Percentiles rank a stretch among this genome's conserved stretches.
Evolutionary conservation across 2,329 filamentous ascomycete genomes (phyloP).

Genomic region (Emergomyces orientalis): DNA sequence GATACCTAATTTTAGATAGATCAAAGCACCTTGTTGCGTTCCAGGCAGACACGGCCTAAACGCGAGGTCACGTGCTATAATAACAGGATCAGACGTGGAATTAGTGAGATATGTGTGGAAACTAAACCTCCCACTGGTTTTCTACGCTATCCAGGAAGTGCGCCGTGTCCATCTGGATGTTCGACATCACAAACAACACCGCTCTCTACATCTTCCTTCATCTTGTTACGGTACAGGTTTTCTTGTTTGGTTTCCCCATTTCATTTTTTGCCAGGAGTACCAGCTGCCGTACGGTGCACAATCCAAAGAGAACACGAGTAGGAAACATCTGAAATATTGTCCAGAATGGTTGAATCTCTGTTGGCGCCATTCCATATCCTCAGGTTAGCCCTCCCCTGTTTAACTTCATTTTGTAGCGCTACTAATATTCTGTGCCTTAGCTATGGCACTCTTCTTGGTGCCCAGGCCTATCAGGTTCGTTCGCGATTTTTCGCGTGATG

Average conservation of each 20-base stretch:
- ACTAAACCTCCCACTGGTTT: not conserved
- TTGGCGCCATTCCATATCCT: constrained; percentile 17
- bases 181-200: not conserved
- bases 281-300: not conserved
- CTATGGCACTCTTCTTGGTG: constrained; percentile 80
- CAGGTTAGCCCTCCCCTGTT: constrained; percentile 10
- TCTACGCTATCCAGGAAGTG: not conserved
- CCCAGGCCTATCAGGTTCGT: constrained; percentile 71
- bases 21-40: too few relatives aligned
- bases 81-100: not conserved
- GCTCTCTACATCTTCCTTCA: not conserved
- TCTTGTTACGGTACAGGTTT: not conserved
- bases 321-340: not conserved
- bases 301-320: not conserved
- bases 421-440: constrained; percentile 36
- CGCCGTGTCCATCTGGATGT: not conserved
- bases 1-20: too few relatives aligned
- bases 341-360: constrained; percentile 10
- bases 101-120: not conserved
- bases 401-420: not conserved
- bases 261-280: not conserved
- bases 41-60: constrained; percentile 34
- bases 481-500: not conserved
- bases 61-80: constrained; percentile 36
- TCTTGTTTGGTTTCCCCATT: not conserved